These are phyloP conservation scores for Chlamydomonas sp. DNA, from an alignment of 139 green algal genomes.

Conservation along the genomic window DNA sequence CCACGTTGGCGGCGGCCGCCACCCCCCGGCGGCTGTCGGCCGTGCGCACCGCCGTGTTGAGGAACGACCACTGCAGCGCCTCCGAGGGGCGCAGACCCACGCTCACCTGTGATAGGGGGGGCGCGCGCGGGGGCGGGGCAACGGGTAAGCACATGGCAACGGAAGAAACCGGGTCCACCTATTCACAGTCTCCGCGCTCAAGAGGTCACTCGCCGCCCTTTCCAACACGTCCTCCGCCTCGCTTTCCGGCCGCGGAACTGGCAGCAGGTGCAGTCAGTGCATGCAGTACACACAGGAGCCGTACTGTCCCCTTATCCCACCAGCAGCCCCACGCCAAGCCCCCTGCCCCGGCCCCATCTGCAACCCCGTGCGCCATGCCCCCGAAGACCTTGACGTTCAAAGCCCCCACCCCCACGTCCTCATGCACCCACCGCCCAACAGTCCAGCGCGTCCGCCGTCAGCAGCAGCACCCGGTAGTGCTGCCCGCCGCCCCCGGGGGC, in stretches of 20 bases:
- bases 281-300: no score
- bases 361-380: neutral
- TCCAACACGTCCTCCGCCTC: no score
- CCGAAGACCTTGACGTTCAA: neutral
- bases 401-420: neutral
- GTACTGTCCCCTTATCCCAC: no score
- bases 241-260: no score
- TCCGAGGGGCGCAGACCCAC: slow-evolving; percentile 46
- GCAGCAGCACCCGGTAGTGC: slow-evolving; percentile 39
- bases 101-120: slow-evolving; percentile 29
- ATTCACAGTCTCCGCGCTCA: neutral
- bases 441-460: slow-evolving; percentile 45
- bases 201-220: no score
- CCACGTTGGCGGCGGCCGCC: slow-evolving; percentile 9
- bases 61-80: slow-evolving; percentile 57
- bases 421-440: slow-evolving; percentile 47
- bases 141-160: neutral
- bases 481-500: slow-evolving; percentile 1
- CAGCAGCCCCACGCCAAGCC: no score
- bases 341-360: neutral
- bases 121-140: neutral
- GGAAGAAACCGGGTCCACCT: neutral
- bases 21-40: slow-evolving; percentile 6
- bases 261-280: no score
- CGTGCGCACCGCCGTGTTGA: slow-evolving; percentile 31